These are phyloP conservation scores for Bipolaris oryzae DNA, from an alignment of 2,329 filamentous ascomycete species.

Conservation along the genomic window DNA sequence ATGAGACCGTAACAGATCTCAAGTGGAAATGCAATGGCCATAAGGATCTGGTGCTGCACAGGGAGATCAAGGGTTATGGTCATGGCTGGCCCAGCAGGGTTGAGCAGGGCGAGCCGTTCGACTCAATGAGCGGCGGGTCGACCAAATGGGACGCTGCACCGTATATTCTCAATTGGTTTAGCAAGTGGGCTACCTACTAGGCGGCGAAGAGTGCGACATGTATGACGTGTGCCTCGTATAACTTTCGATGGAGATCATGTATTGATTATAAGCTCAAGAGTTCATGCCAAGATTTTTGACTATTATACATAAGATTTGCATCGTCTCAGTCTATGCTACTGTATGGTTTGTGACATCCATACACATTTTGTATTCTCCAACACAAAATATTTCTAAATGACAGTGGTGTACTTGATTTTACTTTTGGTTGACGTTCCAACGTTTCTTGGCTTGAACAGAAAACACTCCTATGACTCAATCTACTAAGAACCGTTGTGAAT, in stretches of 20 bases:
- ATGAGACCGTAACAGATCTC: constrained; percentile 16
- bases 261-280: no score
- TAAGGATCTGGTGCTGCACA: constrained; percentile 23
- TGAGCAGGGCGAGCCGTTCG: constrained; percentile 25
- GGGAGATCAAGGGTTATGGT: constrained; percentile 25
- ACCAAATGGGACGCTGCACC: constrained; percentile 32
- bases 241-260: no score
- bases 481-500: constrained; percentile 15
- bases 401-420: no score
- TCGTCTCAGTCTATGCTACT: no score
- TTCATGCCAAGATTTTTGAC: no score
- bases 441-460: background rate
- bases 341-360: no score
- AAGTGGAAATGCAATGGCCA: constrained; percentile 25
- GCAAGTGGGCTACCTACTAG: constrained; percentile 15
- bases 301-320: no score
- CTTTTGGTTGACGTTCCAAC: no score
- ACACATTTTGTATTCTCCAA: no score
- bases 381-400: no score
- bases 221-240: no score
- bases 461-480: background rate
- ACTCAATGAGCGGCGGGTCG: constrained; percentile 24
- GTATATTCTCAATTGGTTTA: constrained; percentile 29
- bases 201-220: no score
- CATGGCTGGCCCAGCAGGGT: constrained; percentile 33